A percentile compares a stretch with the other conserved stretches of the same genome.
These are phyloP conservation scores for Epichloe uncinata DNA, from an alignment of 2,329 filamentous ascomycete genomes.

Conservation along the genomic window DNA sequence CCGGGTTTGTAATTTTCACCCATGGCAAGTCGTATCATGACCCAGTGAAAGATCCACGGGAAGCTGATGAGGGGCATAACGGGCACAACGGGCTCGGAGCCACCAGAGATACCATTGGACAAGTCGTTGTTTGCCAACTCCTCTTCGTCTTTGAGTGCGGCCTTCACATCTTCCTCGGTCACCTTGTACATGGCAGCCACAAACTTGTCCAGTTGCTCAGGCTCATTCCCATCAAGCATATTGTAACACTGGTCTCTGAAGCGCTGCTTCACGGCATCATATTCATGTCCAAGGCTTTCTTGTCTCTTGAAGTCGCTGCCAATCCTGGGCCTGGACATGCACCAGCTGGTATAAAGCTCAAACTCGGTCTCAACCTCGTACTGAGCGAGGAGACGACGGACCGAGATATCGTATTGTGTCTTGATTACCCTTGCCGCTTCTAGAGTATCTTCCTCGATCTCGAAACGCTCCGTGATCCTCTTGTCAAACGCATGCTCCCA, in stretches of 20 bases:
- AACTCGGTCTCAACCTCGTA: conserved; percentile 78
- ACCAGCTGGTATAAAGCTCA: conserved; percentile 81
- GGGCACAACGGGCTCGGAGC: conserved; percentile 3
- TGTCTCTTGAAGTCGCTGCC: conserved; percentile 74
- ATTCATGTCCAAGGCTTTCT: conserved; percentile 64
- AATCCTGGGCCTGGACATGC: conserved; percentile 59
- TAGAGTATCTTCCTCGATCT: conserved; percentile 40
- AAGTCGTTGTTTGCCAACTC: conserved; percentile 20
- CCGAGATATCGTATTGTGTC: conserved; percentile 57
- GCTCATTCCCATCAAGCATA: conserved; percentile 45
- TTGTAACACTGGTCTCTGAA: conserved; percentile 56
- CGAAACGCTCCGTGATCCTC: conserved; percentile 54
- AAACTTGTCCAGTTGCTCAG: conserved; percentile 52
- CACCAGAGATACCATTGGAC: not conserved
- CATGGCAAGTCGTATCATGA: conserved; percentile 27
- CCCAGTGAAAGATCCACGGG: conserved; percentile 74
- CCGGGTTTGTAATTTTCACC: conserved; percentile 13
- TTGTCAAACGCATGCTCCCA: conserved; percentile 62
- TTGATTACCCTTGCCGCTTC: conserved; percentile 55
- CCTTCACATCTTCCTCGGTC: conserved; percentile 56
- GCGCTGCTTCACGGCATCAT: conserved; percentile 50
- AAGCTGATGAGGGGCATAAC: conserved; percentile 77
- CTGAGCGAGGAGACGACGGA: conserved; percentile 73
- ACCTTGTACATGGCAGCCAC: conserved; percentile 80
- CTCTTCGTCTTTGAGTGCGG: conserved; percentile 30